A percentile compares a stretch with the other conserved stretches of the same genome.
Evolutionary conservation across 192 early-diverging fungal genomes (phyloP).

Genomic region (Coemansia sp.): DNA sequence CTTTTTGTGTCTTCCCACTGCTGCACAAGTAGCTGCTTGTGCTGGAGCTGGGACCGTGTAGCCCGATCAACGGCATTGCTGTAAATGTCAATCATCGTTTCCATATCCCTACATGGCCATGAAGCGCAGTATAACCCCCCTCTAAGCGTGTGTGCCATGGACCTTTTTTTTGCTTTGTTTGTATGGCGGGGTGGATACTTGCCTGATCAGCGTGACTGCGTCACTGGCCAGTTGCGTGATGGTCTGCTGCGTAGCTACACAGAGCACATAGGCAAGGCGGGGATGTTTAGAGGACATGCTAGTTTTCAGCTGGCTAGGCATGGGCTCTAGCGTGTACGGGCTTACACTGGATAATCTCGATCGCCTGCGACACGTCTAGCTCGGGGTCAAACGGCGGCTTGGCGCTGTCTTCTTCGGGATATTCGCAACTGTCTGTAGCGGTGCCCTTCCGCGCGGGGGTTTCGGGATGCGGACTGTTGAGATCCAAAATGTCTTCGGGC

Average conservation of each 20-base stretch:
- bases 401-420: neutral
- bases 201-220: neutral
- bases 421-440: neutral
- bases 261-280: too few species aligned
- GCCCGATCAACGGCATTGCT: slow-evolving; percentile 1
- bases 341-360: slow-evolving; percentile 17
- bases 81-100: slow-evolving; percentile 12
- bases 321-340: too few species aligned
- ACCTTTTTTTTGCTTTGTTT: too few species aligned
- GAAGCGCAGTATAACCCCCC: neutral
- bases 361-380: slow-evolving; percentile 7
- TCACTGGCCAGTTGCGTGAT: neutral
- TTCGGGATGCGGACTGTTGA: neutral
- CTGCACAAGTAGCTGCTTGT: neutral
- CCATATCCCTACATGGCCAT: slow-evolving; percentile 30
- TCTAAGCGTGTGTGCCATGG: neutral
- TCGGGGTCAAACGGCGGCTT: slow-evolving; percentile 11
- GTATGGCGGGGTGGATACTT: too few species aligned
- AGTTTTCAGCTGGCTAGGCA: neutral
- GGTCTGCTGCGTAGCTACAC: neutral
- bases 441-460: neutral
- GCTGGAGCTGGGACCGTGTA: neutral
- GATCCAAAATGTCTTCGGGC: slow-evolving; percentile 10
- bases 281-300: neutral
- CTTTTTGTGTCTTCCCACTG: slow-evolving; percentile 12